Base-by-base conservation (phyloP, 257 asterid genomes). In the Gardenia jasminoides region DNA sequence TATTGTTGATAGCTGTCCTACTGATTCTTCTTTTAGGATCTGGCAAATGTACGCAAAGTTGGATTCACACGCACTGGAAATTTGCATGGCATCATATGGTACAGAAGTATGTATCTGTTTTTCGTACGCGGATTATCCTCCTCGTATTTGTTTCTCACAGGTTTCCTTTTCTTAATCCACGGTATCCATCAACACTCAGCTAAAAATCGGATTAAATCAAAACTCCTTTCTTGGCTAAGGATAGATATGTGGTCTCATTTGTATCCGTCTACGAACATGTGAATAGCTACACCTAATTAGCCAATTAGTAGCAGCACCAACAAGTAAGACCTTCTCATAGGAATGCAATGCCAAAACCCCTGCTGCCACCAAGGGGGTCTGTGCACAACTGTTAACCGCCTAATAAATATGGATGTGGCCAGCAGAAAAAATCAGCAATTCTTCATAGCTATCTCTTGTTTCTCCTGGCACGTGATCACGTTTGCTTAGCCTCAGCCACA, bases 381-480 rank as follows among this genome's bases (percentile, higher is more conserved):
- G 15, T 52, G n/a, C n/a, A 33, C 65, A 17, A 72, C 66, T 10
- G 13, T 59, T 26, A 74, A 54, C 78, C 10, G 78, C 69, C 78
- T 58, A 75, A 75, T 75, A 75, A 75, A 58, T 75, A 22, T 13
- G 70, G 58, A 39, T 39, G 39, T 24, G 74, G 52, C 66, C 66
- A 22, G 2, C 30, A 24, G 24, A 3, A 12, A 7, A 17, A 59
- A 59, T 59, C 4, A 59, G 64, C 28, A 22, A 58, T 22, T 6
- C 28, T 58, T 20, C 30, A 1, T 59, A 24, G 0, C 66, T 13
- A 33, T 16, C 70, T 13, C 20, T 66, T 66, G 20, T 50, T 50
- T 4, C 15, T 16, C n/a, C n/a, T 66, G 4, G 26, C 31, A 10
- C 11, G 24, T 11, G 1, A 3, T 46, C 56, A 71, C 52, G 74